Evolutionary conservation across 495 filamentous ascomycete species (phyloP).

Genomic region (Bathelium albidoporum): DNA sequence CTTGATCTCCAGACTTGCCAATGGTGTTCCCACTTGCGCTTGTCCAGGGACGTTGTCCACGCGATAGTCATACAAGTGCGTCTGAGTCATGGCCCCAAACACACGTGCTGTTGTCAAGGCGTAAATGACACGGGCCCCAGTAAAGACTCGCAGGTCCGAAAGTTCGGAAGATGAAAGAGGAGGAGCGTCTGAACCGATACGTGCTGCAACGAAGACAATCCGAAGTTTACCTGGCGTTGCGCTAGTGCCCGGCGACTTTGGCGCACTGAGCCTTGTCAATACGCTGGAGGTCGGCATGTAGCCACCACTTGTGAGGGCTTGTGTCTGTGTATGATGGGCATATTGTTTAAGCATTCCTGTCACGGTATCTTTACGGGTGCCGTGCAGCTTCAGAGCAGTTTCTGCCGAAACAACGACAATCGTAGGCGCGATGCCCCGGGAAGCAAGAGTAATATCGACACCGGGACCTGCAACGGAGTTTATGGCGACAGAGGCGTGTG

Average conservation of each 20-base stretch:
- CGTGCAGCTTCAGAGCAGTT: constrained; percentile 58
- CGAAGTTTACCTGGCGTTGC: constrained; percentile 63
- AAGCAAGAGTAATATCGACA: constrained; percentile 60
- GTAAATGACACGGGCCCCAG: constrained; percentile 71
- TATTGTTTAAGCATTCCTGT: constrained; percentile 45
- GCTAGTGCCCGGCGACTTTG: constrained; percentile 51
- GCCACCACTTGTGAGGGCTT: constrained; percentile 53
- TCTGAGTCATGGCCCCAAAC: constrained; percentile 77
- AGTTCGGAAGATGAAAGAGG: constrained; percentile 55
- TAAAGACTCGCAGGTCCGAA: constrained; percentile 70
- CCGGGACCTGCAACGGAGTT: constrained; percentile 70
- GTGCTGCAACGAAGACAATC: constrained; percentile 58
- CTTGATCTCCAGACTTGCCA: constrained; percentile 69
- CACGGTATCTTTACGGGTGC: constrained; percentile 33
- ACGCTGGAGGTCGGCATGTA: constrained; percentile 51
- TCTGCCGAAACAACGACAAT: constrained; percentile 69
- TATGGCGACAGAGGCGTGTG: constrained; percentile 75
- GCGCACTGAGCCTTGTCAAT: constrained; percentile 52
- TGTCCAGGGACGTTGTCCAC: constrained; percentile 34
- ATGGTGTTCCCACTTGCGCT: constrained; percentile 72
- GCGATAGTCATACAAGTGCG: constrained; percentile 79
- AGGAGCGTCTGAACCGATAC: constrained; percentile 40
- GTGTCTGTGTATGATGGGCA: constrained; percentile 58
- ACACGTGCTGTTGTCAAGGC: constrained; percentile 71
- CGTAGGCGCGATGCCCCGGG: constrained; percentile 65